phyloP scores from a whole-genome alignment of 495 filamentous ascomycete genomes.

The Aspergillus asperescens region DNA sequence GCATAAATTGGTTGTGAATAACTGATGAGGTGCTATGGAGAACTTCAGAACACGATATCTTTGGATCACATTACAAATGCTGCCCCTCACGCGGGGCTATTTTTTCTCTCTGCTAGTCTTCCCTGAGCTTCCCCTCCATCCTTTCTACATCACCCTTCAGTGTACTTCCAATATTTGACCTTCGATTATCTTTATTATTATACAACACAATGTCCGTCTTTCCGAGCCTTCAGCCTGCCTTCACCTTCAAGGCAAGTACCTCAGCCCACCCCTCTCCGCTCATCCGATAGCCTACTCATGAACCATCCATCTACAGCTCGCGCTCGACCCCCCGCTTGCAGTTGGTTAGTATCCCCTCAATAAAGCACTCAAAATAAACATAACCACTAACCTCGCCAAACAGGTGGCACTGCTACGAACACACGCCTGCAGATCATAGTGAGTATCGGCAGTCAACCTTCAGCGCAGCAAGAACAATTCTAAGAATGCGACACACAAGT shows the following conservation, averaged over 20 bases:
- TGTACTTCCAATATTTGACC: too few species aligned
- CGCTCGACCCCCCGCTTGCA: slow-evolving; percentile 14
- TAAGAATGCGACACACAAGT: slow-evolving; percentile 19
- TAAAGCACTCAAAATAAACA: not conserved
- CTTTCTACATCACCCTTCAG: too few species aligned
- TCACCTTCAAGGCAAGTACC: slow-evolving; percentile 36
- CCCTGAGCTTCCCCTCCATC: too few species aligned
- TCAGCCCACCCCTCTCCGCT: not conserved
- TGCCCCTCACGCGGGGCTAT: too few species aligned
- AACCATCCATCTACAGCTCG: slow-evolving; percentile 18
- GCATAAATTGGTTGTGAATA: too few species aligned
- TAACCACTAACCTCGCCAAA: not conserved
- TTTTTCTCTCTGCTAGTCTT: too few species aligned
- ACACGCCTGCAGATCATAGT: not conserved
- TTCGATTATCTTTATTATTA: not conserved
- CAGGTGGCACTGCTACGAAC: not conserved
- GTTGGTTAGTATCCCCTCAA: not conserved
- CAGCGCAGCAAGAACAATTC: not conserved
- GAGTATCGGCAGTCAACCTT: too few species aligned
- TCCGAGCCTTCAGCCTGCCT: slow-evolving; percentile 40
- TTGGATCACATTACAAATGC: too few species aligned
- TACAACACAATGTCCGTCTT: slow-evolving; percentile 35
- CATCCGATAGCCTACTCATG: not conserved
- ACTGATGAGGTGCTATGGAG: too few species aligned
- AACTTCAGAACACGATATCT: too few species aligned